Evolutionary conservation across 305 asterid genomes (phyloP).

Genomic region (Fraxinus platypoda): DNA sequence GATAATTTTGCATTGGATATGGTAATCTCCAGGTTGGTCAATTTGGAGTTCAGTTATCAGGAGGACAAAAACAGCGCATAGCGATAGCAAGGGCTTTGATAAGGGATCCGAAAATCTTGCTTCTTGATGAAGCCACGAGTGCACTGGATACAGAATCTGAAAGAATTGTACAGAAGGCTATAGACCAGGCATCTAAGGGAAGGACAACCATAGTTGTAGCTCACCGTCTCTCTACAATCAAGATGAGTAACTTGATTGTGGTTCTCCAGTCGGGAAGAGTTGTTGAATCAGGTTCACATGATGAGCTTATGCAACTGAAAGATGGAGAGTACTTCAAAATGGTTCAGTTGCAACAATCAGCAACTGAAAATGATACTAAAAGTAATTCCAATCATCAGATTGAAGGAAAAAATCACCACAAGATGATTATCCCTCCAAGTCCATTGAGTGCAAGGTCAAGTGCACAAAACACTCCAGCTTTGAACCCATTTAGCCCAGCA

Average conservation of each 20-base stretch:
- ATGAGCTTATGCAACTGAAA: conserved; percentile 53
- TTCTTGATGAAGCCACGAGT: conserved; percentile 79
- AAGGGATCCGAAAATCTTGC: conserved; percentile 62
- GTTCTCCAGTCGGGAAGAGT: conserved; percentile 59
- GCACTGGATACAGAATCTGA: conserved; percentile 73
- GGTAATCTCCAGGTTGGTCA: conserved; percentile 62
- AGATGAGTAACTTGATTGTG: conserved; percentile 42
- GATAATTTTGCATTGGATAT: background rate
- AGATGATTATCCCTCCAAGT: conserved; percentile 43
- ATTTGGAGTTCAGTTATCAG: conserved; percentile 68
- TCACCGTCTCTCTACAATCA: conserved; percentile 71
- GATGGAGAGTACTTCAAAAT: conserved; percentile 58
- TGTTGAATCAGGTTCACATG: conserved; percentile 63
- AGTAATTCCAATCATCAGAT: conserved; percentile 23
- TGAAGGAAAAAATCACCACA: conserved; percentile 32
- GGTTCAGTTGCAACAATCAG: conserved; percentile 57
- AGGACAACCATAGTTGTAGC: conserved; percentile 67
- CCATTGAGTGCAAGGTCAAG: conserved; percentile 57
- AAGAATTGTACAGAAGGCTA: conserved; percentile 59
- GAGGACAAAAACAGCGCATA: conserved; percentile 84
- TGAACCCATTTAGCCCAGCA: conserved; percentile 62
- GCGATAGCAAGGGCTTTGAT: conserved; percentile 78
- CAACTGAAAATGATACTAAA: conserved; percentile 20
- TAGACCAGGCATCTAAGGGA: conserved; percentile 61
- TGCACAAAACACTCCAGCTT: conserved; percentile 50